Conservation (phyloP, 768 basidiomycete species). For the Candolleomyces efflorescens region DNA sequence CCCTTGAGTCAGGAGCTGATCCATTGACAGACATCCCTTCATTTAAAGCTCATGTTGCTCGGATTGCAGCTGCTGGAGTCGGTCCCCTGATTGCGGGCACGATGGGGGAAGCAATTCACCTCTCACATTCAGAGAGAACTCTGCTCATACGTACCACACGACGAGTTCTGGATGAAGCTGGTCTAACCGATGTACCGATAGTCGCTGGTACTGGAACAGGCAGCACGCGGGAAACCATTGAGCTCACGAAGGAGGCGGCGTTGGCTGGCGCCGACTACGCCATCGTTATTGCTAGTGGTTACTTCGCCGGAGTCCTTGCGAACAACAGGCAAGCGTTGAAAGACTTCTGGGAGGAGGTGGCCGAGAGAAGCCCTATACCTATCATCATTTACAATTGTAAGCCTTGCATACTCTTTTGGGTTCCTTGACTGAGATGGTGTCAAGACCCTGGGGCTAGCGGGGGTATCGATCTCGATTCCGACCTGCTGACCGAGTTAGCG, state of each 20-base stretch:
- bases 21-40: constrained; percentile 49
- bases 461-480: constrained; percentile 90
- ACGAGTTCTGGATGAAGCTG: constrained; percentile 64
- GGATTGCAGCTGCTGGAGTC: constrained; percentile 63
- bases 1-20: too few species aligned
- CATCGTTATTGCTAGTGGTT: constrained; percentile 84
- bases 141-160: constrained; percentile 64
- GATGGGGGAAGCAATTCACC: constrained; percentile 83
- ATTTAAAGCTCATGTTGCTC: constrained; percentile 64
- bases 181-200: constrained; percentile 55
- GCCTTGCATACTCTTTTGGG: constrained; percentile 19
- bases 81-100: constrained; percentile 72
- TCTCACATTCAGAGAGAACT: constrained; percentile 63
- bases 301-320: constrained; percentile 75
- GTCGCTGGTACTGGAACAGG: constrained; percentile 82
- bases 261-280: constrained; percentile 81
- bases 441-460: constrained; percentile 83
- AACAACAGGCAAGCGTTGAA: constrained; percentile 65
- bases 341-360: constrained; percentile 72
- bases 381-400: constrained; percentile 86
- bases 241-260: constrained; percentile 72
- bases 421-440: constrained; percentile 8
- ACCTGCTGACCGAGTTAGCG: constrained; percentile 79
- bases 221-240: constrained; percentile 79
- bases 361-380: constrained; percentile 78